A percentile compares a stretch with the other conserved stretches of the same genome.
These are phyloP conservation scores for Desmodesmus armatus DNA, from an alignment of 139 green algal genomes.

Conservation along the genomic window DNA sequence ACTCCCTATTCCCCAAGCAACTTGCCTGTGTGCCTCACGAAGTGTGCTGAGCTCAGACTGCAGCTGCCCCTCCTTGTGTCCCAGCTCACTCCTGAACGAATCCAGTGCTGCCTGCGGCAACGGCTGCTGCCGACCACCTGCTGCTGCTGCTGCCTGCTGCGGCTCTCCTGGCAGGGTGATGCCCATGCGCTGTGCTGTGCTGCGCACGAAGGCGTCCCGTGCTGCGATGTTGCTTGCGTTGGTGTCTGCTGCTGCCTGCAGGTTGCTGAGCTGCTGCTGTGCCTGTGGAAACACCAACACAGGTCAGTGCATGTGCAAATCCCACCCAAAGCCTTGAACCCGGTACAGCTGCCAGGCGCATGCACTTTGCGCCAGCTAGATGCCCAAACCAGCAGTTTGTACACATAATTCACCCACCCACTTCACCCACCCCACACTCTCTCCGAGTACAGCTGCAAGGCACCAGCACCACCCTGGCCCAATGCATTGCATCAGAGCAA, in stretches of 20 bases:
- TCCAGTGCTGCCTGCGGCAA: neutral
- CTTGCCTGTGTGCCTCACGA: neutral
- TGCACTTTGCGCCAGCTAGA: too few species aligned
- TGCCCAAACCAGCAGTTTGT: too few species aligned
- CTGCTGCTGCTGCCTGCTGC: neutral
- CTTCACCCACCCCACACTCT: too few species aligned
- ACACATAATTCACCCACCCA: too few species aligned
- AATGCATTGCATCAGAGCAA: too few species aligned
- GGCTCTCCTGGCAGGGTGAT: neutral
- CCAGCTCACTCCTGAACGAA: constrained; percentile 10
- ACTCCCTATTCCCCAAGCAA: too few species aligned
- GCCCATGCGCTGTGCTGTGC: constrained; percentile 22
- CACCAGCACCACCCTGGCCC: too few species aligned
- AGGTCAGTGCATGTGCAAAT: too few species aligned
- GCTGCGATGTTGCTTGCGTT: constrained; percentile 27
- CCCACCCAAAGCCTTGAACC: too few species aligned
- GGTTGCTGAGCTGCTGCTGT: constrained; percentile 18
- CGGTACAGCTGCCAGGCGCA: too few species aligned
- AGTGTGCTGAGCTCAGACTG: neutral
- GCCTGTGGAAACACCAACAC: too few species aligned
- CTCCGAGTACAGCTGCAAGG: too few species aligned
- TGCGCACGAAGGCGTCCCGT: constrained; percentile 8
- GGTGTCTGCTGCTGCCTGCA: constrained; percentile 31
- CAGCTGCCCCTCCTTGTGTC: neutral
- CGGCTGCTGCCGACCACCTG: neutral